Evolutionary conservation across 306 rosid genomes (phyloP).

Genomic region (Argentina anserina): DNA sequence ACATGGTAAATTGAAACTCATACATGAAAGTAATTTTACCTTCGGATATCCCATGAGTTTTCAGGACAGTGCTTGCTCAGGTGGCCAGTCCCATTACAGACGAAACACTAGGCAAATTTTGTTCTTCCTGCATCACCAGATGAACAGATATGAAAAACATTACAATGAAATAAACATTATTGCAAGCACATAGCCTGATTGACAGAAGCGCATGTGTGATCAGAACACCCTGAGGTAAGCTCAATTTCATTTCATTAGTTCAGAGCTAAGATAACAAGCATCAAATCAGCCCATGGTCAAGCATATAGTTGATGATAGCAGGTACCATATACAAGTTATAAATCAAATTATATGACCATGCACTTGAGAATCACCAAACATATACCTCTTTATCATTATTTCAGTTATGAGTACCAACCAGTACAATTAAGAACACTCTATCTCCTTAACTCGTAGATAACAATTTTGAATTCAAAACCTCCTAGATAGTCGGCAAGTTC

Average conservation of each 20-base stretch:
- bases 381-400: too few relatives aligned
- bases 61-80: slow-evolving; percentile 86
- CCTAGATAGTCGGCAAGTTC: not conserved
- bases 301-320: too few relatives aligned
- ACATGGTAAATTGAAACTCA: not conserved
- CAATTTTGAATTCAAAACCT: not conserved
- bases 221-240: not conserved
- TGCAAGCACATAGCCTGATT: not conserved
- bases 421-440: too few relatives aligned
- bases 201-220: not conserved
- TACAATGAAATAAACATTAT: not conserved
- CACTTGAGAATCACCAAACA: not conserved
- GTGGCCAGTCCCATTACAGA: slow-evolving; percentile 80
- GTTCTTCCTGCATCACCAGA: slow-evolving; percentile 71
- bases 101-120: slow-evolving; percentile 80
- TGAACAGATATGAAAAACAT: slow-evolving; percentile 12
- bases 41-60: slow-evolving; percentile 92
- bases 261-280: not conserved
- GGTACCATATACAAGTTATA: not conserved
- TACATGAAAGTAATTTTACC: slow-evolving; percentile 35
- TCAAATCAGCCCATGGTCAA: not conserved
- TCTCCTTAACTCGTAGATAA: too few relatives aligned
- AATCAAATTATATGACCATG: not conserved
- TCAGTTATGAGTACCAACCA: too few relatives aligned
- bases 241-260: not conserved